phyloP scores from a whole-genome alignment of 2,329 filamentous ascomycete genomes.

The Aaosphaeria pasadenensis region DNA sequence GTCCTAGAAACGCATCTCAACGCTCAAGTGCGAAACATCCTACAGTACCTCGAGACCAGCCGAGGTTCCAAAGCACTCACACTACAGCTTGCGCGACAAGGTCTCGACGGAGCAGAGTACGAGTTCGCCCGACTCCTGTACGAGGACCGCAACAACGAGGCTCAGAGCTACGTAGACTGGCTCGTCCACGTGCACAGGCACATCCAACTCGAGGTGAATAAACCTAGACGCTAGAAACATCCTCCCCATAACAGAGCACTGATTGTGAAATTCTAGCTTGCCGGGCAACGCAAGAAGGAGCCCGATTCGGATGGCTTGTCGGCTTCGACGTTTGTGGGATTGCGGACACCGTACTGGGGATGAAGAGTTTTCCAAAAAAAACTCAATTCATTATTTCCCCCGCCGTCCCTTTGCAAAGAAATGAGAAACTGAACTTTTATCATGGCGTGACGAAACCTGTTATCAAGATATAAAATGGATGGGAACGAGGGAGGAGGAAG shows the following conservation, averaged over 20 bases:
- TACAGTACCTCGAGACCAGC: constrained; percentile 78
- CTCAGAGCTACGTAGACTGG: constrained; percentile 98
- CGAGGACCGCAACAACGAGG: constrained; percentile 96
- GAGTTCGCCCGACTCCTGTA: constrained; percentile 90
- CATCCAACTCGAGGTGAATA: constrained; percentile 74
- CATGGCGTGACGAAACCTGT: too few relatives aligned
- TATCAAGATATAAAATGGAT: too few relatives aligned
- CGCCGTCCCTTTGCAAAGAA: too few relatives aligned
- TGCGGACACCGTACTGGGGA: constrained; percentile 41
- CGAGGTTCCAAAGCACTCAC: constrained; percentile 85
- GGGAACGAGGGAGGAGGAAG: too few relatives aligned
- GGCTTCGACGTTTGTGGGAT: constrained; percentile 32
- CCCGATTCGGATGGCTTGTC: constrained; percentile 33
- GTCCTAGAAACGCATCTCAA: constrained; percentile 89
- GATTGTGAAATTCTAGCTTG: constrained; percentile 38
- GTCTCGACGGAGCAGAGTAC: constrained; percentile 90
- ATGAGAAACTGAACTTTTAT: too few relatives aligned
- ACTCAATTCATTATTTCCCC: too few relatives aligned
- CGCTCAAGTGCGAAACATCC: constrained; percentile 88
- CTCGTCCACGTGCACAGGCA: constrained; percentile 90
- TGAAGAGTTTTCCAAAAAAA: constrained; percentile 6
- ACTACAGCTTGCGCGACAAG: constrained; percentile 87
- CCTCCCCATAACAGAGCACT: not conserved
- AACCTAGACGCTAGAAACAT: not conserved
- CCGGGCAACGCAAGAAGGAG: constrained; percentile 70